Conservation (phyloP, 805 yeast genomes). For the Saturnispora halmiae region DNA sequence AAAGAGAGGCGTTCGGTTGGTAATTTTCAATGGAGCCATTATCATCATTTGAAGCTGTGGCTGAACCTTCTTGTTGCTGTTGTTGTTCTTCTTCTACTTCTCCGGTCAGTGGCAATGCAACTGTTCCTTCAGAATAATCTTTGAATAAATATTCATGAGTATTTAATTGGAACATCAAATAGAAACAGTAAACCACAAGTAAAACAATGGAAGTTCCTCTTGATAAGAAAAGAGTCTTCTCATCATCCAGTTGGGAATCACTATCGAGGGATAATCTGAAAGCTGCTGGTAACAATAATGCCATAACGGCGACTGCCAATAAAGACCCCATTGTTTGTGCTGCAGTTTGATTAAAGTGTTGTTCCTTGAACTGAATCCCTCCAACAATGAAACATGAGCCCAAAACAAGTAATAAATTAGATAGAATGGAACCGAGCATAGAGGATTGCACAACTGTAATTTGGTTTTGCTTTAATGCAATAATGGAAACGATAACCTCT, state of each 20-base stretch:
- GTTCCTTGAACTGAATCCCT: constrained; percentile 79
- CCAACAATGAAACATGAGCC: constrained; percentile 96
- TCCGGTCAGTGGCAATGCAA: constrained; percentile 22
- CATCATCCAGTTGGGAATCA: constrained; percentile 17
- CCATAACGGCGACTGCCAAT: constrained; percentile 83
- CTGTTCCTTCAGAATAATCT: constrained; percentile 11
- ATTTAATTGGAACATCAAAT: constrained; percentile 77
- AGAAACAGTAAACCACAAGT: constrained; percentile 66
- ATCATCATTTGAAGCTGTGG: not conserved
- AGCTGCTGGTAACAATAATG: constrained; percentile 90
- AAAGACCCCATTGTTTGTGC: constrained; percentile 97
- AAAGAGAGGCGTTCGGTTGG: not conserved
- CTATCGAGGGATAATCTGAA: constrained; percentile 64
- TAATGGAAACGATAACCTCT: constrained; percentile 87
- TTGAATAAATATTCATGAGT: constrained; percentile 79
- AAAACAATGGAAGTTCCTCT: constrained; percentile 80
- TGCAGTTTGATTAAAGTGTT: constrained; percentile 87
- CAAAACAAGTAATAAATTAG: constrained; percentile 78
- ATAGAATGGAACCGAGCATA: constrained; percentile 89
- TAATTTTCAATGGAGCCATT: not conserved
- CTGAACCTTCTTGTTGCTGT: no score
- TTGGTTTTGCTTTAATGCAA: constrained; percentile 80
- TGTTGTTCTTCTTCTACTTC: constrained; percentile 8
- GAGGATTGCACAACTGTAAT: constrained; percentile 93
- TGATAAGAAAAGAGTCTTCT: constrained; percentile 59